Conservation (phyloP, 2,329 filamentous ascomycete species). For the Chalaropsis thielavioides region DNA sequence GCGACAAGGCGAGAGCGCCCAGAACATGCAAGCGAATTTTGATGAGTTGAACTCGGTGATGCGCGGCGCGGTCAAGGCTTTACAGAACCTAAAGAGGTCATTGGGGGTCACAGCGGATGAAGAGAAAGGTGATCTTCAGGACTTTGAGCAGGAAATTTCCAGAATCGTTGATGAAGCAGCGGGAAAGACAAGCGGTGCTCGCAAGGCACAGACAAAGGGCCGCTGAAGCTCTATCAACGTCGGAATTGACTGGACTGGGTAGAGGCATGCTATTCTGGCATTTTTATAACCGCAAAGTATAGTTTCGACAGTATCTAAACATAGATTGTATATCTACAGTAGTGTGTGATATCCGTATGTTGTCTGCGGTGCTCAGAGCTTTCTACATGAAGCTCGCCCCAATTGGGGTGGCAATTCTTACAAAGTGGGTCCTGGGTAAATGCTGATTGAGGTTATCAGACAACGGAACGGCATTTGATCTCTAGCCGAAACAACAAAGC, state of each 20-base stretch:
- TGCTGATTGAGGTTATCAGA: background rate
- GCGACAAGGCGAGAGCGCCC: background rate
- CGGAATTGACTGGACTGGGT: background rate
- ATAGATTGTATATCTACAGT: no score
- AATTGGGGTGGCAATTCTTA: constrained; percentile 2
- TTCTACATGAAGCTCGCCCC: background rate
- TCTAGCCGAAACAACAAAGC: background rate
- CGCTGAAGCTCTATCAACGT: background rate
- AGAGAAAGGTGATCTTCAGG: background rate
- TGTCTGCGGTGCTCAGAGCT: background rate
- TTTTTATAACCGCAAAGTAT: no score
- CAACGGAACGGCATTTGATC: background rate
- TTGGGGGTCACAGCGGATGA: background rate
- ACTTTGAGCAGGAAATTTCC: constrained; percentile 3
- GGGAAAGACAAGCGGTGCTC: background rate
- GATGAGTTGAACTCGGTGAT: constrained; percentile 1
- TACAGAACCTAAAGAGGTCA: constrained; percentile 4
- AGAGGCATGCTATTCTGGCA: no score
- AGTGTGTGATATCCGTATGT: background rate
- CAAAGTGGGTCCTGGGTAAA: constrained; percentile 8
- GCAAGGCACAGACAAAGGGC: background rate
- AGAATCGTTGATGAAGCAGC: constrained; percentile 7
- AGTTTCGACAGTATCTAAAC: no score
- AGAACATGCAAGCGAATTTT: background rate
- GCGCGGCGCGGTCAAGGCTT: background rate